Base-by-base conservation (phyloP, 371 early-diverging fungal genomes). In the Mucor sp. region DNA sequence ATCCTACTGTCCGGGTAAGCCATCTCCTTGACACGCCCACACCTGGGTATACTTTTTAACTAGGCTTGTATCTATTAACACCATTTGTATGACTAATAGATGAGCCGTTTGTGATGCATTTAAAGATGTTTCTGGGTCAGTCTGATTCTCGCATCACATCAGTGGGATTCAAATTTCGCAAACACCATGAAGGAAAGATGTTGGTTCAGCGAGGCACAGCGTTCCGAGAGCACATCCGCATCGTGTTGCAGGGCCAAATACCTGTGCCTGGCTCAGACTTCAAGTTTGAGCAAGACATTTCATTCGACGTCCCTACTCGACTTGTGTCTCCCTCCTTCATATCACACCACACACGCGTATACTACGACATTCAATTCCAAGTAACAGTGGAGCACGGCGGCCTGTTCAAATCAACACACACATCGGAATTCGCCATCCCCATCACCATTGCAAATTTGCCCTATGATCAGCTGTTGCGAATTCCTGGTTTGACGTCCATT, bases 171-270 rank as follows among this genome's bases (percentile, higher is more conserved):
- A 63, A 64, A 23, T 72, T 81, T 61, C 78, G 78, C 28, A 81
- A 81, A 48, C 81, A 81, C 33, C 78, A 81, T 27, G 76, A 78
- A 64, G 81, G 81, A 1, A 74, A 74, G 25, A 74, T 81, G 74
- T 55, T 76, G 11, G 67, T 78, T 11, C 75, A 77, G 35, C 76
- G 74, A 47, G 78, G 81, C 8, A 78, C 72, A 15, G 81, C 81
- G 1, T 82, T 77, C 63, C 62, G 74, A 25, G 78, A 80, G 25
- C 44, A 58, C n/a, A 53, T 78, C 30, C 68, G 77, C 15, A 60
- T 57, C 8, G 66, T 76, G 0, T 6, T 70, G 11, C 68, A 72
- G 50, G 74, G 68, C 32, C 48, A 19, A 15, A 33, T 35, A 27
- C 65, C 4, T 15, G 63, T n/a, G 47, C 60, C 12, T 33, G 17